These are phyloP conservation scores for Acrodontium crateriforme DNA, from an alignment of 2,329 filamentous ascomycete species.

Conservation along the genomic window DNA sequence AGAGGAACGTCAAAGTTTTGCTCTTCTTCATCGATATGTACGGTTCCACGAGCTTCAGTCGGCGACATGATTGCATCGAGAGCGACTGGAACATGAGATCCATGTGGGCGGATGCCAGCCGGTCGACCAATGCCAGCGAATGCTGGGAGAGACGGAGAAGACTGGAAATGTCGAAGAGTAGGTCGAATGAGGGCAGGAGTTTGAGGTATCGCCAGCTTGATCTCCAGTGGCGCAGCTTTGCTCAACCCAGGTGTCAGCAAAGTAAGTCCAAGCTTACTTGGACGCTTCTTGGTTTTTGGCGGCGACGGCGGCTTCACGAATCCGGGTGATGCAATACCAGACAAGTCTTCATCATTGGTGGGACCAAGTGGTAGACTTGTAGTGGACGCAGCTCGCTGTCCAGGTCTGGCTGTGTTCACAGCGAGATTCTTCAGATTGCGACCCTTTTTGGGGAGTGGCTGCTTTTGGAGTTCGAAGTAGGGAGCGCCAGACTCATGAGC, in stretches of 20 bases:
- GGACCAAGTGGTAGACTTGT: slow-evolving; percentile 39
- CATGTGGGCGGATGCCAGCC: slow-evolving; percentile 1
- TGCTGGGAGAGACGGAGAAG: slow-evolving; percentile 45
- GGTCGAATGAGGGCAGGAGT: slow-evolving; percentile 42
- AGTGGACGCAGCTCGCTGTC: slow-evolving; percentile 32
- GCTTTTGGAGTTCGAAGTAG: slow-evolving; percentile 37
- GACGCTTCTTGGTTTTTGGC: slow-evolving; percentile 43
- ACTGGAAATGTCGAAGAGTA: slow-evolving; percentile 45
- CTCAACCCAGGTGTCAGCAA: slow-evolving; percentile 47
- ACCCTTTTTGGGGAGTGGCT: slow-evolving; percentile 45
- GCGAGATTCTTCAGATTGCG: slow-evolving; percentile 76
- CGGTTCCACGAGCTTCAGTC: too few species aligned
- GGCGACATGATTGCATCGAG: slow-evolving; percentile 20
- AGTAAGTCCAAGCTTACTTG: slow-evolving; percentile 62
- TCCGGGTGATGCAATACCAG: slow-evolving; percentile 57
- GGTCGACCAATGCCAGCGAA: slow-evolving; percentile 29
- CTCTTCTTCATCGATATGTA: slow-evolving; percentile 33
- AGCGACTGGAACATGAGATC: slow-evolving; percentile 1
- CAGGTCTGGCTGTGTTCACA: slow-evolving; percentile 48
- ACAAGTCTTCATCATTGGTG: slow-evolving; percentile 35
- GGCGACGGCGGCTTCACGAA: slow-evolving; percentile 72
- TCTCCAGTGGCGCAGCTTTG: slow-evolving; percentile 43
- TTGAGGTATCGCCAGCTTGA: slow-evolving; percentile 43
- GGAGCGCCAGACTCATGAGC: slow-evolving; percentile 38
- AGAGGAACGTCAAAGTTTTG: slow-evolving; percentile 42